phyloP scores from a whole-genome alignment of 2,329 filamentous ascomycete genomes.

The Ciborinia camelliae region DNA sequence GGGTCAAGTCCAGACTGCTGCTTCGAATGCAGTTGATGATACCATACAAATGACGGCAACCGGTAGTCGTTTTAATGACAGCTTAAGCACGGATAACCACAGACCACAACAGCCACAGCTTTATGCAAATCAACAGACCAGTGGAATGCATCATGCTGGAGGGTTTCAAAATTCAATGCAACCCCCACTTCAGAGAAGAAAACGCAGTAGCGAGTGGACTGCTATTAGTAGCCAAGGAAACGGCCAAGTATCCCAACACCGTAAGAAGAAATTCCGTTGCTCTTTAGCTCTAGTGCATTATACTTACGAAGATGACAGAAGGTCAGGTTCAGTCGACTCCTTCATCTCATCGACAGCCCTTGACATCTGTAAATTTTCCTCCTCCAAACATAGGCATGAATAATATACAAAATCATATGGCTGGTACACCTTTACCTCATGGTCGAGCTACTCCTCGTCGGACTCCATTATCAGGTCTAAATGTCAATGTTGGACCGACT shows the following conservation, averaged over 20 bases:
- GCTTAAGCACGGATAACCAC: constrained; percentile 25
- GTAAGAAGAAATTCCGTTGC: constrained; percentile 20
- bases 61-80: constrained; percentile 32
- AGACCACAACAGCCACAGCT: constrained; percentile 19
- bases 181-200: constrained; percentile 14
- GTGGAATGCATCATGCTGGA: constrained; percentile 6
- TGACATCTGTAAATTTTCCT: constrained; percentile 24
- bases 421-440: constrained; percentile 26
- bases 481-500: constrained; percentile 23
- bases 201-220: constrained; percentile 26
- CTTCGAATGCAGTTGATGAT: constrained; percentile 48
- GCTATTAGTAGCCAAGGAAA: constrained; percentile 29
- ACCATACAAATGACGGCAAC: constrained; percentile 38
- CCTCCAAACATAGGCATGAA: constrained; percentile 23
- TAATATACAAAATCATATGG: constrained; percentile 24
- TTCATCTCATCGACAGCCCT: constrained; percentile 36
- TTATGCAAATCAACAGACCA: constrained; percentile 24
- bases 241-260: constrained; percentile 7
- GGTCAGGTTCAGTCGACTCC: constrained; percentile 31
- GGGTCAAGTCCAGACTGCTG: constrained; percentile 53
- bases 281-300: no score
- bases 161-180: constrained; percentile 19
- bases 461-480: constrained; percentile 27
- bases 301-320: constrained; percentile 21
- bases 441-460: constrained; percentile 26